Evolutionary conservation across 306 rosid species (phyloP), one percentile per base, ranked within the genome.

Genomic region (Cicer arietinum): DNA sequence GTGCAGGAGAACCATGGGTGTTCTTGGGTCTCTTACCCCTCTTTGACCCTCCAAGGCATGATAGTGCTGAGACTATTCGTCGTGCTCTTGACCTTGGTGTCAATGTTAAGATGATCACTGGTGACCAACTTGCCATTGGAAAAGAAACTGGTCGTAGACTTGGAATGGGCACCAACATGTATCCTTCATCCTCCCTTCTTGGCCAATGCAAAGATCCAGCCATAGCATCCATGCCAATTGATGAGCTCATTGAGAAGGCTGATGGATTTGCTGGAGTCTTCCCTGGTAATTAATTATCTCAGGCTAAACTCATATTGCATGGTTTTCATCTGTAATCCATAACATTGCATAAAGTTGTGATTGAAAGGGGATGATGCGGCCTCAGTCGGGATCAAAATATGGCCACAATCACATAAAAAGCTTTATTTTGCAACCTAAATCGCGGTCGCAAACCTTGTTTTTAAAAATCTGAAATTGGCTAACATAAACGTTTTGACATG

Each of bases 141-240:
- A 91, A 89, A 79, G 97, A 92, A 85, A 92, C 97, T 0, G 97
- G 91, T 51, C 89, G 97, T 8, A 86, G 97, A 71, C 97, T 91
- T 60, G 97, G 97, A 73, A 91, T 91, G 97, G 97, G 97, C 35
- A 91, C 93, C 63, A 91, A 91, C 84, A 91, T 91, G 97, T 91
- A 91, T 82, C 97, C 97, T 58, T 91, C 97, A 7, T 88, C 96
- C 14, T 78, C 96, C 46, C 94, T 91, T 42, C 93, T 91, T 9
- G 96, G 96, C 7, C 75, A 86, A 35, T 37, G 77, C 87, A 79
- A 72, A 66, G 97, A 89, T 17, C 85, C 14, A 35, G 17, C 86
- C 42, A 75, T 81, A 48, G 78, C 90, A 39, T n/a, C 87, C 25
- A 79, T 91, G 35, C 81, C 97, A 8, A 37, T 92, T 10, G 93